A percentile compares a stretch with the other conserved stretches of the same genome.
These are phyloP conservation scores for Chaetomiaceae sp. DNA, from an alignment of 2,329 filamentous ascomycete genomes.

Conservation along the genomic window DNA sequence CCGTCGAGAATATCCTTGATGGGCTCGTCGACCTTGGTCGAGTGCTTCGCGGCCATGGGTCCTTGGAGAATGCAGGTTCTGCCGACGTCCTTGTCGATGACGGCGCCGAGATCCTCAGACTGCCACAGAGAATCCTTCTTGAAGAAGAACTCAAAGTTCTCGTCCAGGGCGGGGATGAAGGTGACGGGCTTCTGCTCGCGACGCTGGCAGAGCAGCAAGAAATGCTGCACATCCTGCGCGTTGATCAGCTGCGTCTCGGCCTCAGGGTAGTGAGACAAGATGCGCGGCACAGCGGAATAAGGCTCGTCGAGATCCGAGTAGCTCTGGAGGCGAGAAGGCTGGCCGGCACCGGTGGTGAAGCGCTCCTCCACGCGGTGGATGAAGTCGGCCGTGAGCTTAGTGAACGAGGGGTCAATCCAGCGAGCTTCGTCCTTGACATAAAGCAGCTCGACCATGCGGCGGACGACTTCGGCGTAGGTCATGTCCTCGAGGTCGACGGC, in stretches of 20 bases:
- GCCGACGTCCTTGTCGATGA: conserved; percentile 92
- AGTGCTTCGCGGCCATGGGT: conserved; percentile 86
- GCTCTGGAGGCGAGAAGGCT: conserved; percentile 80
- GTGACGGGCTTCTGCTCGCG: conserved; percentile 93
- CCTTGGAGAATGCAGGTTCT: conserved; percentile 95
- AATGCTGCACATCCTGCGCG: conserved; percentile 96
- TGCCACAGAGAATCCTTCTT: conserved; percentile 99
- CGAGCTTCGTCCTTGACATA: conserved; percentile 86
- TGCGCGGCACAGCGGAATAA: conserved; percentile 69
- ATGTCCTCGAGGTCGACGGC: conserved; percentile 89
- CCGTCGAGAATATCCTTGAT: conserved; percentile 91
- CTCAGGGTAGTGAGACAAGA: conserved; percentile 79
- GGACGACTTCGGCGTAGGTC: conserved; percentile 86
- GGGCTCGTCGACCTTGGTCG: conserved; percentile 84
- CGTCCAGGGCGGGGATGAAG: conserved; percentile 91
- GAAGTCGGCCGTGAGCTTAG: conserved; percentile 84
- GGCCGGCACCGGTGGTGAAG: conserved; percentile 68
- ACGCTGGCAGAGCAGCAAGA: conserved; percentile 85
- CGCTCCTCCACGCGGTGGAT: conserved; percentile 96
- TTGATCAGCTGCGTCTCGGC: conserved; percentile 90
- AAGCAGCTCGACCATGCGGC: conserved; percentile 82
- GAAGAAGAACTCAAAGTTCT: conserved; percentile 99
- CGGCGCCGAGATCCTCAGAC: conserved; percentile 93
- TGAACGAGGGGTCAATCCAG: conserved; percentile 86
- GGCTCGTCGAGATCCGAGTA: conserved; percentile 84